These are phyloP conservation scores for Lactarius deliciosus DNA, from an alignment of 768 basidiomycete species.

Conservation along the genomic window DNA sequence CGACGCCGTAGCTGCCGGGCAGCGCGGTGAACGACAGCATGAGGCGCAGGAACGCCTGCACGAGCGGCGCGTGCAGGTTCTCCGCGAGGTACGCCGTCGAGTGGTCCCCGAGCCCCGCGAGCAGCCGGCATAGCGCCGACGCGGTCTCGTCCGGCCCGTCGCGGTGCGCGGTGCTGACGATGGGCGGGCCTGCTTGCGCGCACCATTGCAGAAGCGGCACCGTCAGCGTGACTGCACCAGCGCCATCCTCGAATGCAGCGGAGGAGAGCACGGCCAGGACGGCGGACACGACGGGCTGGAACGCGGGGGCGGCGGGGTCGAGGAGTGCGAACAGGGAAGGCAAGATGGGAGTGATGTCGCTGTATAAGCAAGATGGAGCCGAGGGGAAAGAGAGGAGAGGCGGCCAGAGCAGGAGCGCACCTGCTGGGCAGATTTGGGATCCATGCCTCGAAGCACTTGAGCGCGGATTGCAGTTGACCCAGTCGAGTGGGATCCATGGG, in stretches of 20 bases:
- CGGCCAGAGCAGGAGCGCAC: conserved; percentile 41
- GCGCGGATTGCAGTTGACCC: conserved; percentile 62
- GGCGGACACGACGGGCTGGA: conserved; percentile 46
- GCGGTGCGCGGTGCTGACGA: conserved; percentile 35
- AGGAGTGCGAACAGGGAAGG: conserved; percentile 55
- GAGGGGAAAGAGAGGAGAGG: not conserved
- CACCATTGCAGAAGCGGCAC: conserved; percentile 87
- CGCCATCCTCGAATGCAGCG: conserved; percentile 69
- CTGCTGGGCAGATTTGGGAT: conserved; percentile 64
- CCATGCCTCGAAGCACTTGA: conserved; percentile 85
- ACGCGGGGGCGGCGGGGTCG: conserved; percentile 34
- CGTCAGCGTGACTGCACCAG: conserved; percentile 68
- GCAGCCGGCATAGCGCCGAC: conserved; percentile 75
- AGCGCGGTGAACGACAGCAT: conserved; percentile 72
- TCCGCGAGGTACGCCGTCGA: conserved; percentile 74
- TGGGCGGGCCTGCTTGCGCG: conserved; percentile 50
- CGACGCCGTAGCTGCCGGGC: conserved; percentile 73
- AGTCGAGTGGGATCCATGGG: conserved; percentile 36
- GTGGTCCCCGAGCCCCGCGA: conserved; percentile 83
- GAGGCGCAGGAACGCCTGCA: conserved; percentile 68
- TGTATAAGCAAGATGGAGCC: conserved; percentile 33
- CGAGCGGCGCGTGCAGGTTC: conserved; percentile 55
- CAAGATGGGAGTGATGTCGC: conserved; percentile 71
- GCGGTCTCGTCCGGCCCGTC: conserved; percentile 54
- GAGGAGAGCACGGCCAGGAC: conserved; percentile 70